A percentile compares a stretch with the other conserved stretches of the same genome.
These are phyloP conservation scores for Rhizodiscina lignyota DNA, from an alignment of 495 filamentous ascomycete species.

Conservation along the genomic window DNA sequence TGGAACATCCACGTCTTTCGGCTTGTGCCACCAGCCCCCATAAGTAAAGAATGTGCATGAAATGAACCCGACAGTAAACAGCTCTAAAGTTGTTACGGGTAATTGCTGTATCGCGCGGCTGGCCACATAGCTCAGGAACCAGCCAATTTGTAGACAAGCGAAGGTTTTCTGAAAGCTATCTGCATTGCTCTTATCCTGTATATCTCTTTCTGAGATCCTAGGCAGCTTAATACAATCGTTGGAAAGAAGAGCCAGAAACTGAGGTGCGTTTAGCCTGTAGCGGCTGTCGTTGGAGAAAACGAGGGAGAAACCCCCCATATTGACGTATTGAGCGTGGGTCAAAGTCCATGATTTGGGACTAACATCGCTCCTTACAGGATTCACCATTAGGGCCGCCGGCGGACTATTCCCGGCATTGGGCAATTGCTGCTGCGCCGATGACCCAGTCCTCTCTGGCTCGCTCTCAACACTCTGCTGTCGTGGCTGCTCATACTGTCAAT, in stretches of 20 bases:
- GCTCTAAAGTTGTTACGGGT: constrained; percentile 20
- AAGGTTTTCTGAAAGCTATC: constrained; percentile 20
- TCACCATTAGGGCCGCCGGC: too few species aligned
- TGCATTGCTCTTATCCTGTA: constrained; percentile 24
- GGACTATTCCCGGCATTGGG: too few species aligned
- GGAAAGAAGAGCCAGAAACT: not conserved
- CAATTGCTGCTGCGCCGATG: too few species aligned
- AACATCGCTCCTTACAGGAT: too few species aligned
- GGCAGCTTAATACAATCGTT: not conserved
- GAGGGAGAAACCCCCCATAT: not conserved
- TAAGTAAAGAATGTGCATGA: constrained; percentile 21
- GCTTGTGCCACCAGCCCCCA: constrained; percentile 25
- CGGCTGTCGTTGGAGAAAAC: not conserved
- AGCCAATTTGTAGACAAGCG: constrained; percentile 17
- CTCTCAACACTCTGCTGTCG: too few species aligned
- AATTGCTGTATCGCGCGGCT: constrained; percentile 15
- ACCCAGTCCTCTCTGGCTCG: too few species aligned
- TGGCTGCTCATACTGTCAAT: too few species aligned
- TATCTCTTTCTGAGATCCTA: too few species aligned
- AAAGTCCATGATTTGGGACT: too few species aligned
- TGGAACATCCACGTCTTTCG: constrained; percentile 21
- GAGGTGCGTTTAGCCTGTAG: not conserved
- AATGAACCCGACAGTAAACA: constrained; percentile 24
- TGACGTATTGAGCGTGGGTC: not conserved
- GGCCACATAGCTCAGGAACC: constrained; percentile 21